Percentiles rank a stretch among this genome's conserved stretches.
Evolutionary conservation across 176 grass and related monocot species (phyloP).

Genomic region (Lolium perenne): DNA sequence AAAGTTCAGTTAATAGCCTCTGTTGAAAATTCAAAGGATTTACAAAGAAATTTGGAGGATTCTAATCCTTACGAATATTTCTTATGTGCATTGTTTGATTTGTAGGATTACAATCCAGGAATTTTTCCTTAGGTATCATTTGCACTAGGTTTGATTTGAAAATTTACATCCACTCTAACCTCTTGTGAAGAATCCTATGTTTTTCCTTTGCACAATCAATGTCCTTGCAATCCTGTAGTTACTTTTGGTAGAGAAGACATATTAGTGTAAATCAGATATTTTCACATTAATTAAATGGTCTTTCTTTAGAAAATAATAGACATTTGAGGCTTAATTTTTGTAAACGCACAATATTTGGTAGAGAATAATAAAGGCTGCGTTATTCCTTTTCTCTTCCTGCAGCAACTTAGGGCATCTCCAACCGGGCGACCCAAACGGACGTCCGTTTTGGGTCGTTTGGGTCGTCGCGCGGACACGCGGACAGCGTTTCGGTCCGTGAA

Average conservation of each 20-base stretch:
- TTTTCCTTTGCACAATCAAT: background rate
- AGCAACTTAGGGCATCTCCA: background rate
- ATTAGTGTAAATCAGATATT: background rate
- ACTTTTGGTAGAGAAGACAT: too few species aligned
- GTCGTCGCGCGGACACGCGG: too few species aligned
- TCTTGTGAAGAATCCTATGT: too few species aligned
- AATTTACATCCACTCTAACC: background rate
- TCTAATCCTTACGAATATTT: too few species aligned
- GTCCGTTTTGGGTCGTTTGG: too few species aligned
- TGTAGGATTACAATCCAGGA: background rate
- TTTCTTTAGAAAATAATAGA: background rate
- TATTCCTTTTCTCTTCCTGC: constrained; percentile 21
- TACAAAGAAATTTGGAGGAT: too few species aligned
- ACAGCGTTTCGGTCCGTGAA: too few species aligned
- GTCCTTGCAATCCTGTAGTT: background rate
- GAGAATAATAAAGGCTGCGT: constrained; percentile 14
- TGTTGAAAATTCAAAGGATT: background rate
- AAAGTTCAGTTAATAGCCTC: constrained; percentile 20
- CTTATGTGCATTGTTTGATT: background rate
- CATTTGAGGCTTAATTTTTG: background rate
- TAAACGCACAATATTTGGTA: background rate
- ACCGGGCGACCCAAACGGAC: too few species aligned
- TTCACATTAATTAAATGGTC: background rate
- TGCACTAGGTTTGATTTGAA: background rate
- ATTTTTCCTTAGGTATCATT: background rate